A percentile compares a stretch with the other conserved stretches of the same genome.
Conservation (phyloP, 208 protist species). For the Acanthamoeba triangularis region DNA sequence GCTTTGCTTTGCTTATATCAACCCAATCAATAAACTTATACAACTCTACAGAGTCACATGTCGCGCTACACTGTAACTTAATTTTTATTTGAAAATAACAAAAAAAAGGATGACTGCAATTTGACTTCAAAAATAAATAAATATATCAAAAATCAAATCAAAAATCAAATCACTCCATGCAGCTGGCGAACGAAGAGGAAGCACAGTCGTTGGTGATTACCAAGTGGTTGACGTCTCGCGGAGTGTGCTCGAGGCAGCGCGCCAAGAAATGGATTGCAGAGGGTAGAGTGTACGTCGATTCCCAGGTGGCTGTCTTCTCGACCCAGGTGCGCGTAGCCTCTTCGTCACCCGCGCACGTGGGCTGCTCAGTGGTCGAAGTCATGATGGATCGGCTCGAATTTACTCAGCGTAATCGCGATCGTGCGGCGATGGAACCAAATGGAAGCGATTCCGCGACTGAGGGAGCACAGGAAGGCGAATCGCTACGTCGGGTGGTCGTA, state of each 20-base stretch:
- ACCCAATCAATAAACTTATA: too few relatives aligned
- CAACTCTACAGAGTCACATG: too few relatives aligned
- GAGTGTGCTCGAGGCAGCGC: background rate
- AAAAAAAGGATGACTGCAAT: too few relatives aligned
- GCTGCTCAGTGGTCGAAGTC: background rate
- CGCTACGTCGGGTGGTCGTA: background rate
- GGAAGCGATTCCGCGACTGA: background rate
- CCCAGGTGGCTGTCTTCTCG: background rate
- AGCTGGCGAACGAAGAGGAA: too few relatives aligned
- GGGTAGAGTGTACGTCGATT: background rate
- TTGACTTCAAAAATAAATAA: too few relatives aligned
- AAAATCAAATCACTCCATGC: too few relatives aligned
- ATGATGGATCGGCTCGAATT: background rate
- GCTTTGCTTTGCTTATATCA: too few relatives aligned
- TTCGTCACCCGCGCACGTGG: background rate
- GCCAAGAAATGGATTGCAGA: slow-evolving; percentile 50
- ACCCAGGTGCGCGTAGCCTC: background rate
- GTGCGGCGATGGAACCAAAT: background rate
- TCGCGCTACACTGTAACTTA: too few relatives aligned
- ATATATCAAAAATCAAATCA: too few relatives aligned
- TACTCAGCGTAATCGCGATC: background rate
- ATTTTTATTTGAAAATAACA: too few relatives aligned
- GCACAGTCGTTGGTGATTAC: background rate
- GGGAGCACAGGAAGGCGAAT: background rate
- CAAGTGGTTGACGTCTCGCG: slow-evolving; percentile 7